Evolutionary conservation across 2,329 filamentous ascomycete genomes (phyloP).

Genomic region (Myriosclerotinia curreyana): DNA sequence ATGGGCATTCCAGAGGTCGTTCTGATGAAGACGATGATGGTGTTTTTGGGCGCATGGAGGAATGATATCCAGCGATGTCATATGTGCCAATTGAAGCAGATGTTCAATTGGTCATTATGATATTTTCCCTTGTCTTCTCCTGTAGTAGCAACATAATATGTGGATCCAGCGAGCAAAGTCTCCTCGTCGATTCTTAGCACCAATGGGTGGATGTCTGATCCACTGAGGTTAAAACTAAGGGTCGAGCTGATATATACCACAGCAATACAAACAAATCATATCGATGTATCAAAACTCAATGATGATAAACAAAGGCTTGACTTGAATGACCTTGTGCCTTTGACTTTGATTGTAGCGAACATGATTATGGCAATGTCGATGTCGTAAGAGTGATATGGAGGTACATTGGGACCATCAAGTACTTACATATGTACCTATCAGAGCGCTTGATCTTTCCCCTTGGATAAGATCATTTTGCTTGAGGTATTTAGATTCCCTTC

Average conservation of each 20-base stretch:
- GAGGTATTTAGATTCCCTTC: not conserved
- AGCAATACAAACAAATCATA: conserved; percentile 35
- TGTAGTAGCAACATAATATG: conserved; percentile 28
- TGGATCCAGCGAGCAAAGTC: conserved; percentile 42
- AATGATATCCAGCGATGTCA: conserved; percentile 48
- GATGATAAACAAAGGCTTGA: not conserved
- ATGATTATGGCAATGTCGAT: not conserved
- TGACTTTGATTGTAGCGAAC: not conserved
- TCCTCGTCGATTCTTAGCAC: conserved; percentile 65
- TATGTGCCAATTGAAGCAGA: conserved; percentile 10
- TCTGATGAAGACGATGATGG: conserved; percentile 92
- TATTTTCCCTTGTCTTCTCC: conserved; percentile 31
- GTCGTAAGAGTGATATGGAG: not conserved
- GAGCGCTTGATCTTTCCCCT: not conserved
- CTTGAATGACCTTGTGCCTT: not conserved
- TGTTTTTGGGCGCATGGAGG: conserved; percentile 95
- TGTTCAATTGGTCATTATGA: conserved; percentile 17
- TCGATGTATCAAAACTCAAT: conserved; percentile 3
- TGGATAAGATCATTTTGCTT: not conserved
- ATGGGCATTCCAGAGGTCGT: conserved; percentile 56
- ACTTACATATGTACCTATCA: not conserved
- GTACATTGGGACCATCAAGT: not conserved
- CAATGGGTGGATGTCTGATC: conserved; percentile 57
- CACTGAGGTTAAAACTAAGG: conserved; percentile 71
- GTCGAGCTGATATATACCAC: conserved; percentile 44